phyloP scores from a whole-genome alignment of 139 green algal species.

The Closterium sp. region DNA sequence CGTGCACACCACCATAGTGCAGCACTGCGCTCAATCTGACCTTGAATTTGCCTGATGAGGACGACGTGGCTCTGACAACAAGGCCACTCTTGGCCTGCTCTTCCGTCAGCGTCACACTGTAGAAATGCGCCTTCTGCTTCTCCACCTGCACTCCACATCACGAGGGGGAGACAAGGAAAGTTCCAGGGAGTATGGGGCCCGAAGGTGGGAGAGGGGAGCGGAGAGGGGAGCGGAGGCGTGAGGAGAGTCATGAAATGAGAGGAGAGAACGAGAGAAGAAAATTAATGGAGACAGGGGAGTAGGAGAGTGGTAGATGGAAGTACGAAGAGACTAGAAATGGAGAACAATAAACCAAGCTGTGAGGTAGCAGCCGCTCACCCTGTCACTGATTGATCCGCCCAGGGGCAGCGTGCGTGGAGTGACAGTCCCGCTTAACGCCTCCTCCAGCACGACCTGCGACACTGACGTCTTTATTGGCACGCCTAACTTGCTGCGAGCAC shows the following conservation, averaged over 20 bases:
- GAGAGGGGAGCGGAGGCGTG: background rate
- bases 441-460: constrained; percentile 30
- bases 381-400: constrained; percentile 27
- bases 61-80: constrained; percentile 15
- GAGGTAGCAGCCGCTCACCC: background rate
- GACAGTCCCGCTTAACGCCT: constrained; percentile 35
- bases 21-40: background rate
- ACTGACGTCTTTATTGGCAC: constrained; percentile 49
- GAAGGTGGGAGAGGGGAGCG: background rate
- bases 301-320: background rate
- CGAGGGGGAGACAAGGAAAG: background rate
- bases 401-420: constrained; percentile 14
- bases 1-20: too few species aligned
- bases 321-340: too few species aligned
- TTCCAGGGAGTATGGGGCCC: background rate
- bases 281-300: background rate
- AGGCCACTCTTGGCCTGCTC: constrained; percentile 41
- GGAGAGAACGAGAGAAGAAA: background rate
- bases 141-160: constrained; percentile 39
- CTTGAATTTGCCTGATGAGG: constrained; percentile 47
- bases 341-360: too few species aligned
- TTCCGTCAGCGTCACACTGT: constrained; percentile 9
- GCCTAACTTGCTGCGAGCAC: constrained; percentile 30
- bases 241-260: background rate
- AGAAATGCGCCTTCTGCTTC: constrained; percentile 41